phyloP scores from a whole-genome alignment of 2,329 filamentous ascomycete species.

The Cordyceps militaris region DNA sequence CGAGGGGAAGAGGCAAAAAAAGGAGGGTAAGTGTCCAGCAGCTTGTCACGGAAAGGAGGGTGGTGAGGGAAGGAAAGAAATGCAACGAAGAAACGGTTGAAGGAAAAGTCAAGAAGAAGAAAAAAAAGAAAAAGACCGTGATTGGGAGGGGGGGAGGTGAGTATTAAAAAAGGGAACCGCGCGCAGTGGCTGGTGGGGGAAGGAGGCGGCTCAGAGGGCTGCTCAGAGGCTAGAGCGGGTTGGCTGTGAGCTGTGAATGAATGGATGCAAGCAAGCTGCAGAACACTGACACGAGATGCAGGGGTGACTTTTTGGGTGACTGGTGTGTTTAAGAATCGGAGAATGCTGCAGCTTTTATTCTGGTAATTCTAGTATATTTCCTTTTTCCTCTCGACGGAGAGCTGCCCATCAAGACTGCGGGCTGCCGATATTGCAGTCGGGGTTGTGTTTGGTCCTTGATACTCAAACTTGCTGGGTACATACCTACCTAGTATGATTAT shows the following conservation, averaged over 20 bases:
- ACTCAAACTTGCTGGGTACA: too few species aligned
- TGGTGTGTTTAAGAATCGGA: not conserved
- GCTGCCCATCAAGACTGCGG: not conserved
- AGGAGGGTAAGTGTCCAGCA: conserved; percentile 15
- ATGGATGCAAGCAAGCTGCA: not conserved
- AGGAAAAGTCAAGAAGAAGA: not conserved
- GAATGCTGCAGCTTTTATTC: not conserved
- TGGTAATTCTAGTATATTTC: not conserved
- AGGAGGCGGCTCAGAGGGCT: conserved; percentile 6
- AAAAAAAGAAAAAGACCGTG: not conserved
- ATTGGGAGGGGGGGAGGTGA: not conserved
- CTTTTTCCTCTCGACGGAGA: not conserved
- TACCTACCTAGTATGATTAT: not conserved
- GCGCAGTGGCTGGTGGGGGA: not conserved
- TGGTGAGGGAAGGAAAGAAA: not conserved
- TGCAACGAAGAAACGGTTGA: not conserved
- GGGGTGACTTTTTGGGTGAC: not conserved
- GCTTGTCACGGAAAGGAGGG: conserved; percentile 4
- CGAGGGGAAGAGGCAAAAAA: not conserved
- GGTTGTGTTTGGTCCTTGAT: not conserved
- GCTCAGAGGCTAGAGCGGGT: not conserved
- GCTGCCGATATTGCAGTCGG: conserved; percentile 1
- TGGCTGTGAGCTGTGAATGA: not conserved
- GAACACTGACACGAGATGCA: not conserved
- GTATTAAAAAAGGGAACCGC: not conserved